These are phyloP conservation scores for Phaeosphaeriaceae sp. DNA, from an alignment of 2,329 filamentous ascomycete genomes.

Conservation along the genomic window DNA sequence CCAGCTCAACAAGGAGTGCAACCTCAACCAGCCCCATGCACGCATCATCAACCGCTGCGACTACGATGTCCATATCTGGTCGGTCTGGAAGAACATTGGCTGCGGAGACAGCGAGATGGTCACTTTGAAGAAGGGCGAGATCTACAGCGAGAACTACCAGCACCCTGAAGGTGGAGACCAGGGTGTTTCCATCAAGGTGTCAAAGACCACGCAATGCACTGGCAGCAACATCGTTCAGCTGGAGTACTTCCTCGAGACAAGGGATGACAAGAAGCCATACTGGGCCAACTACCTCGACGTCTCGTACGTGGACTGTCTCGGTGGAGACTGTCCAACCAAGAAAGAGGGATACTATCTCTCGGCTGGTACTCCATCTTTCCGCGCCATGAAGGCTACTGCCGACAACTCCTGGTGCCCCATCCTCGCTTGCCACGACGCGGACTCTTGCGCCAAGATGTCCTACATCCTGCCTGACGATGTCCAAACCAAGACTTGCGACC, in stretches of 20 bases:
- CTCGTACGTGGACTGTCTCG: constrained; percentile 47
- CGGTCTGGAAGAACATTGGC: constrained; percentile 39
- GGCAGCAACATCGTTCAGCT: constrained; percentile 43
- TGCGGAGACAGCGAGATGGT: constrained; percentile 30
- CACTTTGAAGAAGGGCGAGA: constrained; percentile 36
- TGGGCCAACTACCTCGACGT: constrained; percentile 45
- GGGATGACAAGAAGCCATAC: constrained; percentile 8
- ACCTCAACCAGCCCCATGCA: constrained; percentile 25
- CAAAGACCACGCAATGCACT: constrained; percentile 40
- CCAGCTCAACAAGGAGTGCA: constrained; percentile 23
- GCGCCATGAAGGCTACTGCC: constrained; percentile 19
- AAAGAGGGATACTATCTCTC: constrained; percentile 44
- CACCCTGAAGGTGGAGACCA: constrained; percentile 17
- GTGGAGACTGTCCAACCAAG: constrained; percentile 39
- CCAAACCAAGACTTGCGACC: constrained; percentile 42
- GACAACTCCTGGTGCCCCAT: constrained; percentile 43
- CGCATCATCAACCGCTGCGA: constrained; percentile 48
- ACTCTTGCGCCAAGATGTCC: constrained; percentile 35
- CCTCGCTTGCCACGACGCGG: constrained; percentile 29
- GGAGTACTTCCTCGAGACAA: constrained; percentile 44
- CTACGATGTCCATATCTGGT: constrained; percentile 49
- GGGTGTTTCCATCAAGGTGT: constrained; percentile 51
- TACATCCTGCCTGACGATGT: constrained; percentile 42
- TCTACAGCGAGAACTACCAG: constrained; percentile 43
- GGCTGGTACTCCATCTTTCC: constrained; percentile 25